These are phyloP conservation scores for Pseudopediastrum boryanum DNA, from an alignment of 139 green algal species.

Conservation along the genomic window DNA sequence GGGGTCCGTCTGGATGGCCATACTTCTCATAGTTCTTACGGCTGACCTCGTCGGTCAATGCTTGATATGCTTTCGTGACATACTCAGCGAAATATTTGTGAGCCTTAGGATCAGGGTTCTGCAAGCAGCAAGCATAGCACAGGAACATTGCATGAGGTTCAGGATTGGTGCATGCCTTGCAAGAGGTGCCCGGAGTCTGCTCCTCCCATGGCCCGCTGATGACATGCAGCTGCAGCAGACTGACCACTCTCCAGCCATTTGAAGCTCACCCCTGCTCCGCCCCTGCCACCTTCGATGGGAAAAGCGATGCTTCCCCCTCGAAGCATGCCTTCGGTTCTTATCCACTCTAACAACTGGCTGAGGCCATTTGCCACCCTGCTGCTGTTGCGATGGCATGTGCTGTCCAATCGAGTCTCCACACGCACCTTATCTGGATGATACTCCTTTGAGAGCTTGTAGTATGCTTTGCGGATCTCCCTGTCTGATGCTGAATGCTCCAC, in stretches of 20 bases:
- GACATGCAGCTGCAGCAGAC: too few relatives aligned
- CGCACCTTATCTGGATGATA: conserved; percentile 91
- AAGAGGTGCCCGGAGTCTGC: too few relatives aligned
- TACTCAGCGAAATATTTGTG: conserved; percentile 83
- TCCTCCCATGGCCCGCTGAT: too few relatives aligned
- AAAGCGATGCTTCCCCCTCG: too few relatives aligned
- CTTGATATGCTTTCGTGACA: conserved; percentile 82
- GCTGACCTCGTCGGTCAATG: conserved; percentile 76
- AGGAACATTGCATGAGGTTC: too few relatives aligned
- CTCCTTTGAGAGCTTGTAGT: conserved; percentile 73
- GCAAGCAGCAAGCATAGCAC: not conserved
- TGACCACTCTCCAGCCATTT: too few relatives aligned
- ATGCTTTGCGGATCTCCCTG: conserved; percentile 83
- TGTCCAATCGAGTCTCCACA: too few relatives aligned
- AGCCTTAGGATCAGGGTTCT: conserved; percentile 87
- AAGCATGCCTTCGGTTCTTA: too few relatives aligned
- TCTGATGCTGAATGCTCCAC: conserved; percentile 61
- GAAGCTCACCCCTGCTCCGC: not conserved
- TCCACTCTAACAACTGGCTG: too few relatives aligned
- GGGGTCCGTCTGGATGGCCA: conserved; percentile 86
- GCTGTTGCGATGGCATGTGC: not conserved
- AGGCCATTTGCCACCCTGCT: too few relatives aligned
- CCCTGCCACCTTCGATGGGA: not conserved
- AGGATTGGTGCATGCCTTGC: too few relatives aligned
- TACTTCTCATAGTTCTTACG: conserved; percentile 90